Conservation (phyloP, 441 rosid species). For the Populus hybrid region DNA sequence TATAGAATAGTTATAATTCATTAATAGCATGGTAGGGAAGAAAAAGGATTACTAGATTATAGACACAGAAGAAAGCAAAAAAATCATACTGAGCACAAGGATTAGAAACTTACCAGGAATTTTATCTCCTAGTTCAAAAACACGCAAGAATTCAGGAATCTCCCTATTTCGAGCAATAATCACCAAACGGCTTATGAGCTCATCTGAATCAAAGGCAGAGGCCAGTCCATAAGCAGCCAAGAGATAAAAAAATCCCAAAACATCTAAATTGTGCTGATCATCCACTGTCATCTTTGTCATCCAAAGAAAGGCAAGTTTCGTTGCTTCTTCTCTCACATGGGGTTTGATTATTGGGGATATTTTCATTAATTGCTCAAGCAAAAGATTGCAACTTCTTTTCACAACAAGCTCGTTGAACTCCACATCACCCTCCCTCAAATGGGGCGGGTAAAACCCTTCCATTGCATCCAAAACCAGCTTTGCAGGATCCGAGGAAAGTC, state of each 20-base stretch:
- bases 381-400: conserved; percentile 20
- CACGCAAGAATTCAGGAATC: conserved; percentile 28
- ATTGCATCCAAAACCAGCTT: conserved; percentile 38
- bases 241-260: conserved; percentile 39
- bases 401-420: conserved; percentile 15
- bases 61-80: neutral
- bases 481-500: conserved; percentile 31
- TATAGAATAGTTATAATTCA: too few species aligned
- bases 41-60: neutral
- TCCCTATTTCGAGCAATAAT: conserved; percentile 22
- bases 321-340: conserved; percentile 18
- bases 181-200: conserved; percentile 26
- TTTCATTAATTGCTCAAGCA: conserved; percentile 21
- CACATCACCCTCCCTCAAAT: conserved; percentile 11
- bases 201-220: conserved; percentile 26
- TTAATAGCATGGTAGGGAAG: neutral
- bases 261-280: conserved; percentile 25
- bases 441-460: conserved; percentile 24
- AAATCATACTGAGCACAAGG: too few species aligned
- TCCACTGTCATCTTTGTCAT: conserved; percentile 24
- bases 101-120: conserved; percentile 27
- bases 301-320: conserved; percentile 33
- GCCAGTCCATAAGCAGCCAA: conserved; percentile 38
- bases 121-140: conserved; percentile 28
- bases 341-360: conserved; percentile 11